A percentile compares a stretch with the other conserved stretches of the same genome.
Conservation (phyloP, 768 basidiomycete genomes). For the Steccherinum ochraceum region DNA sequence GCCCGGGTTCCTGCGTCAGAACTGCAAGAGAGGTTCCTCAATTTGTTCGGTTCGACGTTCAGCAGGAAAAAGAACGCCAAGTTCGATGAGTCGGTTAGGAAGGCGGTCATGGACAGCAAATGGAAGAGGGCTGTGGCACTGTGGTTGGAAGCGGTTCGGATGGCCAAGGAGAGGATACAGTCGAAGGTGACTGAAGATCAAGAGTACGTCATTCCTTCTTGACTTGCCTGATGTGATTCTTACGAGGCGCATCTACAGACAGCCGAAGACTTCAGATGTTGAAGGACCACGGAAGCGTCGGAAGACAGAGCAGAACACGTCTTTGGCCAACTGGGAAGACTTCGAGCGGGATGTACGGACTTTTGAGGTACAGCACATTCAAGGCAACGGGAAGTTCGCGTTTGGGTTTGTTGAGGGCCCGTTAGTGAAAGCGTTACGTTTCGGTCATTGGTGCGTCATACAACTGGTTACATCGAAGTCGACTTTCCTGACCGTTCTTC, state of each 20-base stretch:
- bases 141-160: conserved; percentile 71
- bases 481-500: not conserved
- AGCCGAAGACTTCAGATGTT: conserved; percentile 15
- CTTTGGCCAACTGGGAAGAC: conserved; percentile 53
- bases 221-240: no score
- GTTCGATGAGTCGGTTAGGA: conserved; percentile 76
- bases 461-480: not conserved
- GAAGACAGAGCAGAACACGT: conserved; percentile 44
- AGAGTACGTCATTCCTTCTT: conserved; percentile 10
- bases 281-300: conserved; percentile 63
- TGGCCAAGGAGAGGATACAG: conserved; percentile 62
- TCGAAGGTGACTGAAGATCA: conserved; percentile 25
- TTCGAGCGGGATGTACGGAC: conserved; percentile 66
- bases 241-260: not conserved
- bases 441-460: conserved; percentile 78
- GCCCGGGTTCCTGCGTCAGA: conserved; percentile 68
- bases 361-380: conserved; percentile 88
- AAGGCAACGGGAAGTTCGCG: conserved; percentile 82
- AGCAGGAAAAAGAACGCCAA: conserved; percentile 85
- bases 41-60: conserved; percentile 81
- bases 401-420: conserved; percentile 97
- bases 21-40: conserved; percentile 69
- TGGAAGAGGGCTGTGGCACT: conserved; percentile 82
- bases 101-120: conserved; percentile 72
- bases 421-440: conserved; percentile 80